Conservation (phyloP, 495 filamentous ascomycete species). For the Cryomyces minteri region DNA sequence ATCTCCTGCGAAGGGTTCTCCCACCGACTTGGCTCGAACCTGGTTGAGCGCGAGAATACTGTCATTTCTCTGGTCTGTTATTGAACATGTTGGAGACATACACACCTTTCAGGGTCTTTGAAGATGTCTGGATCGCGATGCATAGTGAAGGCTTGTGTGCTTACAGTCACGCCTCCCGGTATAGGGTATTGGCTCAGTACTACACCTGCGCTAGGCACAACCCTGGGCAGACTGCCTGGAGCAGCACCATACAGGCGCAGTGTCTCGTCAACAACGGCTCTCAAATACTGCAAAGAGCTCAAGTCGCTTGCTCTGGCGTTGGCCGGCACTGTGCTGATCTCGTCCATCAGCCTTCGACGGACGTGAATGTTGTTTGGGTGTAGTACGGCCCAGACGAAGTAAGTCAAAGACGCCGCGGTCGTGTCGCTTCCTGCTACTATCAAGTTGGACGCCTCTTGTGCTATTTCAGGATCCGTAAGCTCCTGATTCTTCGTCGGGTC, state of each 20-base stretch:
- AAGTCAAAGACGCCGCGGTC: constrained; percentile 24
- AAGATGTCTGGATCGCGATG: constrained; percentile 20
- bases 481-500: background rate
- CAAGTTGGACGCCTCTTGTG: constrained; percentile 10
- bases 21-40: constrained; percentile 28
- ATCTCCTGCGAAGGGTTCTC: constrained; percentile 26
- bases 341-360: constrained; percentile 5
- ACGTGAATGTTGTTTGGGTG: constrained; percentile 6
- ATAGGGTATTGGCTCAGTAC: constrained; percentile 14
- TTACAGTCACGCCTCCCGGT: constrained; percentile 17
- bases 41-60: constrained; percentile 1
- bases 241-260: constrained; percentile 8
- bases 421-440: constrained; percentile 25
- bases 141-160: constrained; percentile 23
- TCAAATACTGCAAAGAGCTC: constrained; percentile 2
- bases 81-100: background rate
- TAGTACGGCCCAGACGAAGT: constrained; percentile 19
- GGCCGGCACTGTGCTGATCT: constrained; percentile 8
- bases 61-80: background rate
- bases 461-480: background rate
- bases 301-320: constrained; percentile 11
- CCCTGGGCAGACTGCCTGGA: constrained; percentile 5
- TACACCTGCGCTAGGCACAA: constrained; percentile 11
- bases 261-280: constrained; percentile 9
- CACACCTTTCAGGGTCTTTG: constrained; percentile 13